Percentiles rank a stretch among this genome's conserved stretches.
phyloP scores from a whole-genome alignment of 2,329 filamentous ascomycete species.

The Intubia oerlemansii region DNA sequence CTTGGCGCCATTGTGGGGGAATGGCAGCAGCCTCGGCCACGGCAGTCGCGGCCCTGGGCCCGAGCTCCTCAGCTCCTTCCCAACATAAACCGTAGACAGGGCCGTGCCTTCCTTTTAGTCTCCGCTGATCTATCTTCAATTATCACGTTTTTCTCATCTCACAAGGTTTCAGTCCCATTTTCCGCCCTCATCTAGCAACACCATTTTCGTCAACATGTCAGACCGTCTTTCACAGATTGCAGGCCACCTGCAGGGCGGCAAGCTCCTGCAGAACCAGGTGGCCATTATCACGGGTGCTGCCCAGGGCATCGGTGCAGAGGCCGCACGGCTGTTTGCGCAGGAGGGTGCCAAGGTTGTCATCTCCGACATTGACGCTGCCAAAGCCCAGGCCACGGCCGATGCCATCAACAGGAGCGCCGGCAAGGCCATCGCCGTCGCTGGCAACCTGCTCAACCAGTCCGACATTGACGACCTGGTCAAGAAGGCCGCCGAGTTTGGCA shows the following conservation, averaged over 20 bases:
- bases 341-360: constrained; percentile 73
- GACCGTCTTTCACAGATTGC: constrained; percentile 50
- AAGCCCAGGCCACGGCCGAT: constrained; percentile 45
- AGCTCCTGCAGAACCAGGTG: constrained; percentile 55
- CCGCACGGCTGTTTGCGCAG: constrained; percentile 63
- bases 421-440: constrained; percentile 49
- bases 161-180: not conserved
- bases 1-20: no score
- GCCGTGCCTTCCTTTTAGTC: no score
- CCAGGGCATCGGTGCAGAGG: constrained; percentile 75
- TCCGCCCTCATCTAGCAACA: not conserved
- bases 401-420: constrained; percentile 51
- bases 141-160: not conserved
- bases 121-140: not conserved
- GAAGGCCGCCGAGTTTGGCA: constrained; percentile 57
- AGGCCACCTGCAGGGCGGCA: constrained; percentile 62
- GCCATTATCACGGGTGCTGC: constrained; percentile 77
- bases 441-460: constrained; percentile 50
- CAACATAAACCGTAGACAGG: no score
- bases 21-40: not conserved
- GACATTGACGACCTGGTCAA: constrained; percentile 56
- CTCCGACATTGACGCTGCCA: constrained; percentile 62
- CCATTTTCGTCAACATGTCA: constrained; percentile 17
- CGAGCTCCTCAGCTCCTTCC: no score
- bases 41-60: not conserved